Evolutionary conservation across 2,329 filamentous ascomycete genomes (phyloP), one percentile per base, ranked within the genome.

Genomic region (Sarocladium kiliense): DNA sequence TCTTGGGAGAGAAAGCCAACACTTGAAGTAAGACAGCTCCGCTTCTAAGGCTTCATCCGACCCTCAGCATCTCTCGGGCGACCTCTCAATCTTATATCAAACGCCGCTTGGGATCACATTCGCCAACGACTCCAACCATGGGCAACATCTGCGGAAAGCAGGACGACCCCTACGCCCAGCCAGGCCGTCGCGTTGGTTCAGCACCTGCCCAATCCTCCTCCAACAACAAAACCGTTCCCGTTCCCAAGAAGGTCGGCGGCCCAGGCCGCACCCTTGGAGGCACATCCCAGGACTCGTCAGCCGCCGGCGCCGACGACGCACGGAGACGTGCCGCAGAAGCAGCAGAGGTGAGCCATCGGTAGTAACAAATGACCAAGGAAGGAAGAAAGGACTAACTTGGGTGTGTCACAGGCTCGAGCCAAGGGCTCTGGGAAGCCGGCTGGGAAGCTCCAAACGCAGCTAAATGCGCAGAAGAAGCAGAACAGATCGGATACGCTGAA

Each of bases 81-180:
- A n/a, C n/a, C n/a, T n/a, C n/a, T n/a, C n/a, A n/a, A n/a, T n/a
- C n/a, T n/a, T n/a, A n/a, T n/a, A n/a, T n/a, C n/a, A n/a, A n/a
- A n/a, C n/a, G n/a, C n/a, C n/a, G n/a, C n/a, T n/a, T n/a, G n/a
- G n/a, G n/a, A n/a, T n/a, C n/a, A n/a, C n/a, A n/a, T n/a, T n/a
- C n/a, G n/a, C n/a, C n/a, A n/a, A n/a, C n/a, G n/a, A n/a, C n/a
- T n/a, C n/a, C n/a, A 27, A 55, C 57, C 60, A 96, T 97, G 92
- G 92, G 92, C 57, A 93, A 91, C 69, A 80, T 91, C 72, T 96
- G 89, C 76, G 89, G 90, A 68, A 91, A 90, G 70, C 79, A 89
- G 85, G 70, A 77, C 57, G 84, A 88, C 63, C 77, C 82, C 69
- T 94, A 91, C 74, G 73, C 82, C 54, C 81, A 82, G 54, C 86